These are phyloP conservation scores for Fragaria ananassa DNA, from an alignment of 306 rosid genomes.

Conservation along the genomic window DNA sequence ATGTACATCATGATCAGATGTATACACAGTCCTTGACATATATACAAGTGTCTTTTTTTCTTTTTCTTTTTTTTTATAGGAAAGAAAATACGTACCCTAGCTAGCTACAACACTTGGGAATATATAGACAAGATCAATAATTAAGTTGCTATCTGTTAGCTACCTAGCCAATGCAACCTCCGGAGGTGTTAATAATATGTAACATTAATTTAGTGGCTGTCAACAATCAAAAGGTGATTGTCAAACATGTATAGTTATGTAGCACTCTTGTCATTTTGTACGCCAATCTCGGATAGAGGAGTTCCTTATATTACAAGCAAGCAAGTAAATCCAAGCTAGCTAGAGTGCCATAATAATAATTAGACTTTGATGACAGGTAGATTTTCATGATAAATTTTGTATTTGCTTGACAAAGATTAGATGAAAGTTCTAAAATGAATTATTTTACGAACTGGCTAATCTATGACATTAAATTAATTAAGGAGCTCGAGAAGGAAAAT, in stretches of 20 bases:
- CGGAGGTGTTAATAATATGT: not conserved
- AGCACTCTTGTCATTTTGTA: slow-evolving; percentile 14
- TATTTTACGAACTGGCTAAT: not conserved
- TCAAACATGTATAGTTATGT: slow-evolving; percentile 1
- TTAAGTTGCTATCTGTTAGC: not conserved
- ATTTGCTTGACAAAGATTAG: not conserved
- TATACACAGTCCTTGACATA: too few relatives aligned
- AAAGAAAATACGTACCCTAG: too few relatives aligned
- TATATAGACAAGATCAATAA: not conserved
- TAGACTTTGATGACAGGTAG: not conserved
- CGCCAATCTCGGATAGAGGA: not conserved
- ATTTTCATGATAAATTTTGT: not conserved
- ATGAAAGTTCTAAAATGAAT: not conserved
- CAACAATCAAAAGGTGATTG: not conserved
- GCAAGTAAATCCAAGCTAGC: not conserved
- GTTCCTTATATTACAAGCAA: too few relatives aligned
- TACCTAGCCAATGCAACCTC: not conserved
- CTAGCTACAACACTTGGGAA: not conserved
- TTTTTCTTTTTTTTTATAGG: too few relatives aligned
- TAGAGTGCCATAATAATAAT: not conserved
- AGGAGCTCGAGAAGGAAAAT: too few relatives aligned
- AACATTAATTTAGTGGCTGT: not conserved
- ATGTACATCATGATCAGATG: too few relatives aligned
- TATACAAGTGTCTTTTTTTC: too few relatives aligned
- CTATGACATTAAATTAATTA: too few relatives aligned